These are phyloP conservation scores for Rhodosporidiobolus sp. DNA, from an alignment of 768 basidiomycete genomes.

Conservation along the genomic window DNA sequence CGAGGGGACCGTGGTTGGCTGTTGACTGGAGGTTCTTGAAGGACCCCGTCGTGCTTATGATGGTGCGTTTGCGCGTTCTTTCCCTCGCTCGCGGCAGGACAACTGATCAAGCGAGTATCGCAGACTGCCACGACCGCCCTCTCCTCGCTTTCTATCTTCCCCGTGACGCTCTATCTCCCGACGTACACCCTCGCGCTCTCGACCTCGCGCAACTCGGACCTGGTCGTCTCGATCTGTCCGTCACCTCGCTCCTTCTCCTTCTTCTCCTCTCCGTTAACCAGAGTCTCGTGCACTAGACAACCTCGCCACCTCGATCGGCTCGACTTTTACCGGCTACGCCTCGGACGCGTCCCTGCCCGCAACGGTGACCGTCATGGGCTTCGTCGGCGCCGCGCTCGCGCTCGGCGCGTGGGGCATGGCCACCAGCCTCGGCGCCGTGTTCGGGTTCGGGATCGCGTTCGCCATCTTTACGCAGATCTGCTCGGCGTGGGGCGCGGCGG, in stretches of 20 bases:
- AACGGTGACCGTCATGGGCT: conserved; percentile 8
- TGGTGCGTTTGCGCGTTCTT: conserved; percentile 25
- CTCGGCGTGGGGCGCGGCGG: background rate
- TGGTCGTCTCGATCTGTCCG: conserved; percentile 21
- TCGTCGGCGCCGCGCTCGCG: conserved; percentile 5
- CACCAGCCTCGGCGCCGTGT: background rate
- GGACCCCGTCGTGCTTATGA: conserved; percentile 23
- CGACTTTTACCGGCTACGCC: conserved; percentile 7
- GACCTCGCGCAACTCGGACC: background rate
- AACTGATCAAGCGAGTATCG: background rate
- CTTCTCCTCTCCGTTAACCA: too few species aligned
- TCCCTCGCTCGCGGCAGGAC: background rate
- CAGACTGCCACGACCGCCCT: conserved; percentile 19
- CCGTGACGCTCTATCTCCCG: conserved; percentile 32
- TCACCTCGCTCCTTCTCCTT: too few species aligned
- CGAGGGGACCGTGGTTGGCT: conserved; percentile 9
- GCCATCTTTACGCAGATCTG: conserved; percentile 12
- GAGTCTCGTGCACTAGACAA: too few species aligned
- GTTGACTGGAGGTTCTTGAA: conserved; percentile 13
- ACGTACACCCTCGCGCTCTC: conserved; percentile 26
- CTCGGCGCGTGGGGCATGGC: conserved; percentile 9
- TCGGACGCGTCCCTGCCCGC: conserved; percentile 1
- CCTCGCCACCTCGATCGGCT: conserved; percentile 11
- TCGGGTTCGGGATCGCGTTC: conserved; percentile 28
- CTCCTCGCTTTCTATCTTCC: conserved; percentile 26